Evolutionary conservation across 2,329 filamentous ascomycete species (phyloP).

Genomic region (Fusarium cicatricum): DNA sequence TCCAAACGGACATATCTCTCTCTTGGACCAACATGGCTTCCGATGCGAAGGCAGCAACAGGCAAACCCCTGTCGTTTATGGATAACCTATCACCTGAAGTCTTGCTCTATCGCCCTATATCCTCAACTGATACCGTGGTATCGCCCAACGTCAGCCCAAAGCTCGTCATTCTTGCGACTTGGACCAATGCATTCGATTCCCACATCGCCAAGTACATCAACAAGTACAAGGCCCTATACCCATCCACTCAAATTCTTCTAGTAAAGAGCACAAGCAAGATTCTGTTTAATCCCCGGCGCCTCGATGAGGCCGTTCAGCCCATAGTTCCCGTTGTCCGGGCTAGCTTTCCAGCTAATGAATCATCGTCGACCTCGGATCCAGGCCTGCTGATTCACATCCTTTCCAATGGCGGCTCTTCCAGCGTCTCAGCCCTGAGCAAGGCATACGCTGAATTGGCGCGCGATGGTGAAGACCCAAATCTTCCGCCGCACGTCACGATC

Average conservation of each 20-base stretch:
- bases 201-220: slow-evolving; percentile 30
- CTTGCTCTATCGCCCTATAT: slow-evolving; percentile 5
- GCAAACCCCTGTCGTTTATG: slow-evolving; percentile 17
- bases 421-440: slow-evolving; percentile 7
- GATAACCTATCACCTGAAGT: slow-evolving; percentile 17
- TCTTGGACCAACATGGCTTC: slow-evolving; percentile 3
- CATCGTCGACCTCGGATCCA: neutral
- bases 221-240: slow-evolving; percentile 8
- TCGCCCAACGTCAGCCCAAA: slow-evolving; percentile 1
- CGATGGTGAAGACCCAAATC: neutral
- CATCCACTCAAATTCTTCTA: slow-evolving; percentile 2
- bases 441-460: neutral
- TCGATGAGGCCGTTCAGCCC: neutral
- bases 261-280: slow-evolving; percentile 7
- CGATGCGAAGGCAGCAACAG: neutral
- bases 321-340: slow-evolving; percentile 3
- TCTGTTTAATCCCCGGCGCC: neutral
- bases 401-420: slow-evolving; percentile 15
- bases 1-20: neutral
- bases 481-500: slow-evolving; percentile 9
- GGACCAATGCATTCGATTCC: slow-evolving; percentile 16
- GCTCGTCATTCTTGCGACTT: slow-evolving; percentile 18
- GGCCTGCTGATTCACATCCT: slow-evolving; percentile 12
- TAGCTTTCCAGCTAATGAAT: neutral
- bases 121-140: neutral